Evolutionary conservation across 345 rosid genomes (phyloP).

Genomic region (Gossypium longicalyx): DNA sequence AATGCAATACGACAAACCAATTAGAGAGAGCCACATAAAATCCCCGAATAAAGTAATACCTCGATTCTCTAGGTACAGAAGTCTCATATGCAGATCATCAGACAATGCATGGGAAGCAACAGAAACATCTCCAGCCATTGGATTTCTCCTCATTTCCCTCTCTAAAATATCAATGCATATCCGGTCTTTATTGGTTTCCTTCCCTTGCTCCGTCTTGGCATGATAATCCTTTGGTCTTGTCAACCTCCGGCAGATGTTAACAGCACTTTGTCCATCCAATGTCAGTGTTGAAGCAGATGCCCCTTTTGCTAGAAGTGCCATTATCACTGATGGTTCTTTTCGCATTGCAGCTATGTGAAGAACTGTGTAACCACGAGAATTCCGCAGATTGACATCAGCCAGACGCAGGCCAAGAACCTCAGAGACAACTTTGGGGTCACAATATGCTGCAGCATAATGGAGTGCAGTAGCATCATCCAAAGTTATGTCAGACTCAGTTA

Average conservation of each 20-base stretch:
- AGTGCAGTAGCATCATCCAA: slow-evolving; percentile 79
- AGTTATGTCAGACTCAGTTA: slow-evolving; percentile 69
- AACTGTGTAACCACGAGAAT: slow-evolving; percentile 73
- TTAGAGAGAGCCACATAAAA: neutral
- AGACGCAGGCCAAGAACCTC: slow-evolving; percentile 63
- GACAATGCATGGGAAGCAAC: slow-evolving; percentile 43
- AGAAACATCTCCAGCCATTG: slow-evolving; percentile 50
- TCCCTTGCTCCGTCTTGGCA: slow-evolving; percentile 63
- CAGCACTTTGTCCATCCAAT: slow-evolving; percentile 74
- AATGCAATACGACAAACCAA: neutral
- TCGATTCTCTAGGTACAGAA: slow-evolving; percentile 89
- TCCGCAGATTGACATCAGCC: slow-evolving; percentile 71
- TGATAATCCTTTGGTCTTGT: slow-evolving; percentile 88
- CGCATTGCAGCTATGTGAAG: slow-evolving; percentile 92
- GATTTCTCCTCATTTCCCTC: slow-evolving; percentile 76
- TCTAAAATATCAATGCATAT: slow-evolving; percentile 82
- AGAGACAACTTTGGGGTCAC: slow-evolving; percentile 84
- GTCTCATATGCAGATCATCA: slow-evolving; percentile 85
- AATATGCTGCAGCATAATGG: slow-evolving; percentile 85
- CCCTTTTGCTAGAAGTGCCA: slow-evolving; percentile 65
- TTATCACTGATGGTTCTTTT: slow-evolving; percentile 65
- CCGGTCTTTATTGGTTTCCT: slow-evolving; percentile 72
- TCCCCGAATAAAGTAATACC: slow-evolving; percentile 39
- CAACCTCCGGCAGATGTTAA: slow-evolving; percentile 69
- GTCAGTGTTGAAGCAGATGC: slow-evolving; percentile 70